Conservation (phyloP, 2,329 filamentous ascomycete species). For the Teratosphaeria viscida region DNA sequence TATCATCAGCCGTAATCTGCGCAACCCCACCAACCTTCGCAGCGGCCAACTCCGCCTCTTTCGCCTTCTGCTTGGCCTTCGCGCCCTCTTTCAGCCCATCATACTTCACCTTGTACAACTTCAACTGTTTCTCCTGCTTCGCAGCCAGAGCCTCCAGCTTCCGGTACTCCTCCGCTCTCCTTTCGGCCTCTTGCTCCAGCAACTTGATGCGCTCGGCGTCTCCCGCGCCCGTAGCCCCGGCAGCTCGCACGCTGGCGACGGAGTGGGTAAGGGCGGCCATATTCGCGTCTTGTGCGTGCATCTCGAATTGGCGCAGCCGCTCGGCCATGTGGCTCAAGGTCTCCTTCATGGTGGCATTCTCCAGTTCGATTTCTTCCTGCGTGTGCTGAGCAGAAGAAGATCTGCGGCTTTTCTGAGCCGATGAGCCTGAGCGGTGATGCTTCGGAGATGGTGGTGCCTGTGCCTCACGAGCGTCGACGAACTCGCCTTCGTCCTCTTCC, state of each 20-base stretch:
- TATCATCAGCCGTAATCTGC: neutral
- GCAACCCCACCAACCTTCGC: neutral
- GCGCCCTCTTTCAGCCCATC: conserved; percentile 59
- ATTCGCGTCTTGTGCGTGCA: conserved; percentile 70
- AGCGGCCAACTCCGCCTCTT: neutral
- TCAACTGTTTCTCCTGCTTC: conserved; percentile 50
- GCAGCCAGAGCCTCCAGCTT: conserved; percentile 51
- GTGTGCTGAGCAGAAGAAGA: conserved; percentile 28
- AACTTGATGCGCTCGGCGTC: conserved; percentile 22
- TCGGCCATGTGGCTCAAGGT: conserved; percentile 78
- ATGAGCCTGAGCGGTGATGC: conserved; percentile 29
- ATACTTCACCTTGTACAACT: conserved; percentile 57
- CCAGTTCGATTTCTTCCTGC: conserved; percentile 76
- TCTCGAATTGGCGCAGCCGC: conserved; percentile 85
- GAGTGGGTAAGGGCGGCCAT: conserved; percentile 74
- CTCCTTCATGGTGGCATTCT: conserved; percentile 77
- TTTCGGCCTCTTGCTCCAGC: conserved; percentile 55
- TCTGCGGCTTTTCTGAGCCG: conserved; percentile 35
- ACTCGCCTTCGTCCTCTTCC: conserved; percentile 63
- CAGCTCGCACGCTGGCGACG: conserved; percentile 41
- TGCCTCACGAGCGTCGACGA: conserved; percentile 75
- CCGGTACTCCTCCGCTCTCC: conserved; percentile 49
- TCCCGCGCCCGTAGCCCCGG: conserved; percentile 1
- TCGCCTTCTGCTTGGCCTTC: conserved; percentile 6
- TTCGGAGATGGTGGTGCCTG: conserved; percentile 34